Percentiles rank a stretch among this genome's conserved stretches.
These are phyloP conservation scores for Globisporangium megalacanthum DNA, from an alignment of 352 stramenopile species.

Conservation along the genomic window DNA sequence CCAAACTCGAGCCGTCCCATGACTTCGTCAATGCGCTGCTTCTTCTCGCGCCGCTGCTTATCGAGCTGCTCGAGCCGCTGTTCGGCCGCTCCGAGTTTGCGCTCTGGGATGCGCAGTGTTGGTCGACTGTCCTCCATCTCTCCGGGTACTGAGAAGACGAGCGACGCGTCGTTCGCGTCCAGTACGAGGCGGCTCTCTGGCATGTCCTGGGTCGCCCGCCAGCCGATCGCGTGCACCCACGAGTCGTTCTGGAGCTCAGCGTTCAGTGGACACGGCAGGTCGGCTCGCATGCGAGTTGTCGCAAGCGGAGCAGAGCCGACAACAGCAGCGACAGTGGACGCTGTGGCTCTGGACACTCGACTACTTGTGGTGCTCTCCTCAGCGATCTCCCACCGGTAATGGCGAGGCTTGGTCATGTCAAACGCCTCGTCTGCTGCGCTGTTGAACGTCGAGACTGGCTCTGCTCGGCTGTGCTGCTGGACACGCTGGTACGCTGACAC, in stretches of 20 bases:
- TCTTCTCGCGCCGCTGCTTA: conserved; percentile 72
- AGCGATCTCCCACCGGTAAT: conserved; percentile 44
- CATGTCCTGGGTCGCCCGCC: conserved; percentile 78
- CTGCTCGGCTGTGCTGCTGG: neutral
- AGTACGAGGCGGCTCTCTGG: conserved; percentile 74
- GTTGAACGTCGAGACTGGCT: neutral
- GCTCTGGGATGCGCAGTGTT: conserved; percentile 76
- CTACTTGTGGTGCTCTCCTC: neutral
- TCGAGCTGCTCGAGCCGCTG: conserved; percentile 66
- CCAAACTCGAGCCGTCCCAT: conserved; percentile 79
- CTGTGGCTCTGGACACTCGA: neutral
- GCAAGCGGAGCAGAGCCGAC: neutral
- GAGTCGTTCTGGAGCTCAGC: conserved; percentile 60
- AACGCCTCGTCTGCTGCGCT: conserved; percentile 18
- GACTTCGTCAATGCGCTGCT: conserved; percentile 74
- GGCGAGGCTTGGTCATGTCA: conserved; percentile 69
- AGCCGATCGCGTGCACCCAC: conserved; percentile 75
- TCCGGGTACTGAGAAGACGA: conserved; percentile 63
- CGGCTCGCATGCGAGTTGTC: too few relatives aligned
- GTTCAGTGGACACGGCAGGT: conserved; percentile 53
- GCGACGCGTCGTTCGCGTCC: conserved; percentile 74
- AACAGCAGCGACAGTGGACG: neutral
- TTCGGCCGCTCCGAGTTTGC: conserved; percentile 73
- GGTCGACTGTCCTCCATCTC: conserved; percentile 79
- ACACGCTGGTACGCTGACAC: neutral